Conservation (phyloP, 306 rosid species). For the Castanea crenata region DNA sequence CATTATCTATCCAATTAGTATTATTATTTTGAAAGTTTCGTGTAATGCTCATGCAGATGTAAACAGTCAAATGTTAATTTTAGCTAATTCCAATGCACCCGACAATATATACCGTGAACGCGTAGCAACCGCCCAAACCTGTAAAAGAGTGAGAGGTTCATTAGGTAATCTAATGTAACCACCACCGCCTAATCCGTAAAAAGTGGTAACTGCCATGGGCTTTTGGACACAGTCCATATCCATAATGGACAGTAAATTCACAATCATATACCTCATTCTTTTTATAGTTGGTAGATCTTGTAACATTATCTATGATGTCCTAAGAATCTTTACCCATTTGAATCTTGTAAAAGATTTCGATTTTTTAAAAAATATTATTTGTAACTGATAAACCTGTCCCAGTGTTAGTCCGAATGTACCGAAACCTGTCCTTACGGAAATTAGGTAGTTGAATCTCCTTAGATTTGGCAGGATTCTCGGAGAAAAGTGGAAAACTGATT, state of each 20-base stretch:
- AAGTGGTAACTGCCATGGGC: neutral
- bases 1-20: too few species aligned
- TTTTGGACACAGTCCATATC: neutral
- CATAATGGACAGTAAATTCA: neutral
- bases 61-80: neutral
- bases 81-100: neutral
- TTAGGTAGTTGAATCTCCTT: neutral
- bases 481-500: too few species aligned
- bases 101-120: too few species aligned
- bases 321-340: neutral
- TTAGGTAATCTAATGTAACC: too few species aligned
- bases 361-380: neutral
- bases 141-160: neutral
- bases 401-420: neutral
- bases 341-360: neutral
- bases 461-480: neutral
- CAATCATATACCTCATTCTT: neutral
- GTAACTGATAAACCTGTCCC: neutral
- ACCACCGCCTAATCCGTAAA: neutral
- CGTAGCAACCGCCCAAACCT: neutral
- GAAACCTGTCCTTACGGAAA: too few species aligned
- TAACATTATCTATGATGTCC: neutral
- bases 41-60: neutral
- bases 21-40: too few species aligned
- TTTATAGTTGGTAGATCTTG: neutral